Evolutionary conservation across 108 stramenopile species (phyloP).

Genomic region (Epithemia pelagica): DNA sequence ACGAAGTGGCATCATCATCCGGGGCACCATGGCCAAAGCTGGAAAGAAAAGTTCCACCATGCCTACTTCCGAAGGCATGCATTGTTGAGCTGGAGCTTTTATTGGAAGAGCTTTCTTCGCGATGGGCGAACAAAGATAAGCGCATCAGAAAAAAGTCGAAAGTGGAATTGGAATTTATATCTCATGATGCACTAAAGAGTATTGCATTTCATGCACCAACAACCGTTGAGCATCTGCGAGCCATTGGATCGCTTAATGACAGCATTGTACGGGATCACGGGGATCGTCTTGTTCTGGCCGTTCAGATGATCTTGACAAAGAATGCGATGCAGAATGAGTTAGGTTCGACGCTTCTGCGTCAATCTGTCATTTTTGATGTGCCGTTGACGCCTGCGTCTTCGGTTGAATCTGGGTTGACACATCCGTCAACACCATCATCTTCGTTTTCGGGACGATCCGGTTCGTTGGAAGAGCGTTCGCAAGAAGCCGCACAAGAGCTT

Average conservation of each 20-base stretch:
- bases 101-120: neutral
- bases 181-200: neutral
- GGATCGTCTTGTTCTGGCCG: neutral
- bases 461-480: neutral
- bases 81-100: neutral
- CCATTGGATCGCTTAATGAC: neutral
- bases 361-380: neutral
- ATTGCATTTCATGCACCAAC: neutral
- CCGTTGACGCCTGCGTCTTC: neutral
- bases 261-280: neutral
- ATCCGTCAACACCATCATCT: neutral
- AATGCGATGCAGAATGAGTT: neutral
- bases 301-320: neutral
- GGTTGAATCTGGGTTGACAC: neutral
- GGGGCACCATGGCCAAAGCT: too few relatives aligned
- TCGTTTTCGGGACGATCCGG: neutral
- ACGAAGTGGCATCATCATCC: too few relatives aligned
- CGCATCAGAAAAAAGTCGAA: neutral
- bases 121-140: neutral
- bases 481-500: conserved; percentile 42
- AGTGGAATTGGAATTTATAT: neutral
- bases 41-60: neutral
- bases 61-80: neutral
- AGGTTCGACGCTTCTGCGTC: neutral
- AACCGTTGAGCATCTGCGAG: neutral